These are phyloP conservation scores for Tricholoma matsutake DNA, from an alignment of 768 basidiomycete genomes.

Conservation along the genomic window DNA sequence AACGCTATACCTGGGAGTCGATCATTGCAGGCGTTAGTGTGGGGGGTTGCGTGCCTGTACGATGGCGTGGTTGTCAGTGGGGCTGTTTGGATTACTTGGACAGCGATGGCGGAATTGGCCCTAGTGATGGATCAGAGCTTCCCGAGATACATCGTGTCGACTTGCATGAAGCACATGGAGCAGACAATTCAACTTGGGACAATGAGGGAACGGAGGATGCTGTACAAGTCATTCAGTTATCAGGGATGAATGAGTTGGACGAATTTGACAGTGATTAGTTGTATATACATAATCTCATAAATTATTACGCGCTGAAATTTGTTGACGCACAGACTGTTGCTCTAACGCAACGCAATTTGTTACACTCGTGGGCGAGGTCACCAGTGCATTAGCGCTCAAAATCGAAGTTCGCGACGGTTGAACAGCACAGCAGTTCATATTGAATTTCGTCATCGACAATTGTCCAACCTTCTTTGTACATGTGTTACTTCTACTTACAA, in stretches of 20 bases:
- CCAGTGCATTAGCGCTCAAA: too few relatives aligned
- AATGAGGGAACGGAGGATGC: not conserved
- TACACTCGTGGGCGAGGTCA: too few relatives aligned
- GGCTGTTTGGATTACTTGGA: constrained; percentile 65
- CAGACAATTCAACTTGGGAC: not conserved
- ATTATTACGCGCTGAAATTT: not conserved
- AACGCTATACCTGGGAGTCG: constrained; percentile 64
- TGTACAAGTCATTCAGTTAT: constrained; percentile 7
- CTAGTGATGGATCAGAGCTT: constrained; percentile 3
- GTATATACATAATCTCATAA: not conserved
- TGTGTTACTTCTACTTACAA: not conserved
- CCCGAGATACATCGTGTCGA: too few relatives aligned
- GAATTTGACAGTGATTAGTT: constrained; percentile 11
- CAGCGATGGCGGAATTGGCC: constrained; percentile 14
- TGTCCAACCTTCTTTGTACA: not conserved
- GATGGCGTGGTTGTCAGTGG: constrained; percentile 65
- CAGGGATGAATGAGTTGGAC: not conserved
- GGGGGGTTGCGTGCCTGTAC: constrained; percentile 52
- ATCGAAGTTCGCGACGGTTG: too few relatives aligned
- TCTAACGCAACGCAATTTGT: too few relatives aligned
- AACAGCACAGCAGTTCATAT: too few relatives aligned
- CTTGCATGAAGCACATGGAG: not conserved
- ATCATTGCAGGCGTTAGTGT: constrained; percentile 49
- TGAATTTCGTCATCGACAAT: not conserved
- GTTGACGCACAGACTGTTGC: not conserved